These are phyloP conservation scores for Fusarium sp. DNA, from an alignment of 2,329 filamentous ascomycete genomes.

Conservation along the genomic window DNA sequence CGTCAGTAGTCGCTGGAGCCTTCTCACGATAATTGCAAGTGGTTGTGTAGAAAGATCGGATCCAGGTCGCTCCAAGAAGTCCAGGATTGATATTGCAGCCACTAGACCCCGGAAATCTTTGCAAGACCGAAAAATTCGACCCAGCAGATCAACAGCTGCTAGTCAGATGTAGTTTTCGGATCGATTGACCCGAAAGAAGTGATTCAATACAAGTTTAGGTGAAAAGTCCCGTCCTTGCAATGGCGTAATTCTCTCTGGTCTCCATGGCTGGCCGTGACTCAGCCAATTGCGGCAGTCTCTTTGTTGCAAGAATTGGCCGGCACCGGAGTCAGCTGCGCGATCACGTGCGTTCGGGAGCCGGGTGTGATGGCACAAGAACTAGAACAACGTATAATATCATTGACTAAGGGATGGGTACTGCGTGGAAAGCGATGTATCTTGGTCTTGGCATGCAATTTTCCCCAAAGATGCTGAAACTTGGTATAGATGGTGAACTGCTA, in stretches of 20 bases:
- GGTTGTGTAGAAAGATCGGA: constrained; percentile 21
- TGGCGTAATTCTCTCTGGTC: constrained; percentile 44
- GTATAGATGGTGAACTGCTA: too few relatives aligned
- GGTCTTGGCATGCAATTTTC: too few relatives aligned
- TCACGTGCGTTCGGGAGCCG: constrained; percentile 29
- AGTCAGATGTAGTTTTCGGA: constrained; percentile 19
- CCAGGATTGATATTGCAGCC: constrained; percentile 21
- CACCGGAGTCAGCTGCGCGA: constrained; percentile 25
- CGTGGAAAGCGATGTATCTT: too few relatives aligned
- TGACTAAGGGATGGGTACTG: too few relatives aligned
- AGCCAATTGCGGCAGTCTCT: constrained; percentile 38
- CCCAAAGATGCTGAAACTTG: too few relatives aligned
- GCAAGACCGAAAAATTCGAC: constrained; percentile 26
- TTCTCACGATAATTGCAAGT: constrained; percentile 15
- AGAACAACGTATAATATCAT: too few relatives aligned
- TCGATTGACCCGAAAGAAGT: constrained; percentile 30
- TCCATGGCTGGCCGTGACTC: constrained; percentile 34
- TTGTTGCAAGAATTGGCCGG: constrained; percentile 28
- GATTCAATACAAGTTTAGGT: constrained; percentile 30
- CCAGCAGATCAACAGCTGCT: constrained; percentile 19
- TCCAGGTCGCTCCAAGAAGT: constrained; percentile 18
- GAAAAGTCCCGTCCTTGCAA: constrained; percentile 37
- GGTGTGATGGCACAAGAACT: too few relatives aligned
- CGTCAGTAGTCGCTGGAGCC: constrained; percentile 3
- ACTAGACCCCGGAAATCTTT: constrained; percentile 9